A percentile compares a stretch with the other conserved stretches of the same genome.
These are phyloP conservation scores for Medicago lupulina DNA, from an alignment of 306 rosid genomes.

Conservation along the genomic window DNA sequence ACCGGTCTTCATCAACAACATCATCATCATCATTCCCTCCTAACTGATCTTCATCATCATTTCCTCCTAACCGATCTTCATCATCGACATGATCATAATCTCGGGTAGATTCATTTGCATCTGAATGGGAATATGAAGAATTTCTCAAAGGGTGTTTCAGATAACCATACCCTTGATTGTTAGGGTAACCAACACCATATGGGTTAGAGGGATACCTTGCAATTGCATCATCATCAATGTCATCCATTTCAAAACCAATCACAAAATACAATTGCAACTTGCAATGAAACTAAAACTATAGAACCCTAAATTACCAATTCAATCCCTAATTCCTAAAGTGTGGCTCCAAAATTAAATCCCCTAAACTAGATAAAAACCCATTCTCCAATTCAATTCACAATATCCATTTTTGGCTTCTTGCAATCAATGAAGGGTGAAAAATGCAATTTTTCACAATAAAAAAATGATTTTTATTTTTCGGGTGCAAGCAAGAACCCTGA, in stretches of 20 bases:
- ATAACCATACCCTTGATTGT: conserved; percentile 57
- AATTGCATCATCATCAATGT: conserved; percentile 62
- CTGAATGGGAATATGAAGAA: conserved; percentile 54
- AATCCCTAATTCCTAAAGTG: neutral
- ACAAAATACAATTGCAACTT: conserved; percentile 21
- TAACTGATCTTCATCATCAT: conserved; percentile 34
- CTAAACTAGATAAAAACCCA: neutral
- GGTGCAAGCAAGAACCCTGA: neutral
- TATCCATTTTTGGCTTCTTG: neutral
- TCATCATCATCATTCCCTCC: conserved; percentile 38
- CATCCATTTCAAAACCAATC: conserved; percentile 62
- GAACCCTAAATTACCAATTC: neutral
- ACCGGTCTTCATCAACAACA: conserved; percentile 45
- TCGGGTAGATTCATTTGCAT: conserved; percentile 46
- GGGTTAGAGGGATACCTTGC: conserved; percentile 55
- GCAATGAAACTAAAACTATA: neutral
- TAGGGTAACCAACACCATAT: conserved; percentile 51
- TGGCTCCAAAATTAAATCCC: neutral
- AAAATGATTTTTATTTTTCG: neutral
- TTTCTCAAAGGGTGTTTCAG: conserved; percentile 48
- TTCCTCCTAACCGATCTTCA: neutral
- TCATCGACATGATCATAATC: conserved; percentile 59
- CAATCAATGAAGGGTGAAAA: neutral
- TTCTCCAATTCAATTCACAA: conserved; percentile 14
- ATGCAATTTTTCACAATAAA: neutral